phyloP scores from a whole-genome alignment of 306 rosid species.

The Lotus japonicus region DNA sequence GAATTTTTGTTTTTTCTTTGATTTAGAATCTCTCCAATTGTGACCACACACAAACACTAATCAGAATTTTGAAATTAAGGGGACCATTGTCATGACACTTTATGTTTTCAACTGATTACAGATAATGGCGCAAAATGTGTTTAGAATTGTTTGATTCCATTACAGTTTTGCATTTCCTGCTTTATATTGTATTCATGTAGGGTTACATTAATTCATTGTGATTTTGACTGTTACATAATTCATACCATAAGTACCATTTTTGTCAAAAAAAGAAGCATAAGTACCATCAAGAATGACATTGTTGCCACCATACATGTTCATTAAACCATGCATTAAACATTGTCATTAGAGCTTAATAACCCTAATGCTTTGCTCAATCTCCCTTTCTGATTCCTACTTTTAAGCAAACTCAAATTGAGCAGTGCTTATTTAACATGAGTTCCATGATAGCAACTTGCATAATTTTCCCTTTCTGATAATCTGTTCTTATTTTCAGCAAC shows the following conservation, averaged over 20 bases:
- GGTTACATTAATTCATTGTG: not conserved
- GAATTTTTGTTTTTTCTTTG: too few relatives aligned
- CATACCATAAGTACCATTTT: not conserved
- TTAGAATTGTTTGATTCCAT: not conserved
- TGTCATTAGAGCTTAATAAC: not conserved
- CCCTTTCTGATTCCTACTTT: not conserved
- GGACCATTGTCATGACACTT: not conserved
- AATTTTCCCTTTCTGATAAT: not conserved
- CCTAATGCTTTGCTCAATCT: not conserved
- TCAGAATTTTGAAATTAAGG: not conserved
- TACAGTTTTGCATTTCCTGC: not conserved
- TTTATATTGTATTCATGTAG: not conserved
- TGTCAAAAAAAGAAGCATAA: too few relatives aligned
- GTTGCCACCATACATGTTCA: too few relatives aligned
- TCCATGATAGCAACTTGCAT: not conserved
- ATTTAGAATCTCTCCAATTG: not conserved
- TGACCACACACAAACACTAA: not conserved
- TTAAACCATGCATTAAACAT: too few relatives aligned
- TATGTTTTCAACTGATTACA: not conserved
- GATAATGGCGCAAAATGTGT: not conserved
- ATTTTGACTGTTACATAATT: not conserved
- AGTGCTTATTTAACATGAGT: not conserved
- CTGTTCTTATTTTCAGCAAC: not conserved
- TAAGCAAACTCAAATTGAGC: not conserved
- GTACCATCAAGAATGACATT: not conserved